Evolutionary conservation across 768 basidiomycete species (phyloP).

Genomic region (Hemileccinum impolitum): DNA sequence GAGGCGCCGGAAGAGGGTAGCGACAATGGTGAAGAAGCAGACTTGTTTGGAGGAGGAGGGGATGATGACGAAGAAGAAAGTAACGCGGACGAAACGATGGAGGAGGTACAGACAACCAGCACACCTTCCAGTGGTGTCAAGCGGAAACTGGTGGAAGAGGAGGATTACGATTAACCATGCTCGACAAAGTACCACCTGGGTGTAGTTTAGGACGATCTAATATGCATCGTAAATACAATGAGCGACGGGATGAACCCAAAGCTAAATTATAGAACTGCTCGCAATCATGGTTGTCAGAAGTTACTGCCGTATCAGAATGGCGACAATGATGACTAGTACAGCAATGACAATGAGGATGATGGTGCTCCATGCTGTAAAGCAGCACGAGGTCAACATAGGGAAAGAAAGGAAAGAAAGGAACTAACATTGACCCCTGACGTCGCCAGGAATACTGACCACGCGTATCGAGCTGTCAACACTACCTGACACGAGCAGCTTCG

Average conservation of each 20-base stretch:
- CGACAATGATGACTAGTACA: conserved; percentile 41
- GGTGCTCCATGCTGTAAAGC: conserved; percentile 36
- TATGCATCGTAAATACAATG: conserved; percentile 28
- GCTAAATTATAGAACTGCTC: not conserved
- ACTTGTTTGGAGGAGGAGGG: conserved; percentile 68
- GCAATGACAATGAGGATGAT: conserved; percentile 41
- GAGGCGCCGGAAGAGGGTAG: conserved; percentile 60
- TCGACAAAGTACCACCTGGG: not conserved
- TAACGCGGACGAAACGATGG: conserved; percentile 63
- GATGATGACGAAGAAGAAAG: conserved; percentile 69
- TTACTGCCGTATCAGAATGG: conserved; percentile 36
- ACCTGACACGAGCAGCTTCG: conserved; percentile 79
- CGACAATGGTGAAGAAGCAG: conserved; percentile 69
- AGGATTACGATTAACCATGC: conserved; percentile 68
- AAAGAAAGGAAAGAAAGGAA: conserved; percentile 21
- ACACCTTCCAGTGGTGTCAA: conserved; percentile 63
- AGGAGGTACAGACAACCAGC: conserved; percentile 60
- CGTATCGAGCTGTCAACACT: conserved; percentile 89
- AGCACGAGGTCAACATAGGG: conserved; percentile 29
- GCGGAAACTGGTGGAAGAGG: conserved; percentile 80
- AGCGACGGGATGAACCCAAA: not conserved
- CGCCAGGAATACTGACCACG: conserved; percentile 67
- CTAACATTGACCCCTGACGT: conserved; percentile 52
- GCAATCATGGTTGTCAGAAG: conserved; percentile 1
- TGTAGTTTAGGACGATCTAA: conserved; percentile 23